Base-by-base conservation (phyloP, 805 yeast genomes). In the Blastobotrys peoriensis region DNA sequence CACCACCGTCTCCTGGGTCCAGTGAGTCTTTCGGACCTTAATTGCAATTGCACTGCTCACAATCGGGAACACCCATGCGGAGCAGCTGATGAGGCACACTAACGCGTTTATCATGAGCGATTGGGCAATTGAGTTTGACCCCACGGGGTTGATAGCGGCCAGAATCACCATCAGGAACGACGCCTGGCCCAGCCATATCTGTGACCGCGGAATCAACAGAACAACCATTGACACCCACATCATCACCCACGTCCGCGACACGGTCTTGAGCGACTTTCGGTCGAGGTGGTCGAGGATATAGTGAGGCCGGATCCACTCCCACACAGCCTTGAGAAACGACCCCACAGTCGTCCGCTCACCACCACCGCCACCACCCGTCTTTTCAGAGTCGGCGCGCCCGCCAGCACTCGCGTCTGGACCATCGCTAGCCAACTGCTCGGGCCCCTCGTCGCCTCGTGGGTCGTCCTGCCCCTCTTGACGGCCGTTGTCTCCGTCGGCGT, bases 201-300 rank as follows among this genome's bases (percentile, higher is more conserved):
- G 51, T 1, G 56, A 41, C 4, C 42, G 35, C 3, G 44, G 48
- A 21, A 54, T 44, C 13, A 52, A 44, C n/a, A 48, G 40, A 15
- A 60, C 37, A 10, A 59, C 20, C 10, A 53, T 40, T 4, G 53
- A 42, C 2, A 55, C 44, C 59, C 59, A 59, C 45, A 55, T 44
- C 34, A 44, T 49, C 5, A 51, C 25, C 63, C 63, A 60, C 2
- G 62, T 55, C 3, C 63, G 44, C 13, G 52, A 33, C 1, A 57
- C 47, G 5, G 43, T 33, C 21, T 48, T 53, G 17, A 59, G 39
- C 28, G 60, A 55, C 3, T 40, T 23, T 17, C 18, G 25, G 38
- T 60, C 59, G n/a, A 58, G 45, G 38, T 58, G 61, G n/a, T 49
- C 50, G 8, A 59, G 42, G 3, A 58, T 27, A 25, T 8, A 59